These are phyloP conservation scores for Lepraria neglecta DNA, from an alignment of 495 filamentous ascomycete species.

Conservation along the genomic window DNA sequence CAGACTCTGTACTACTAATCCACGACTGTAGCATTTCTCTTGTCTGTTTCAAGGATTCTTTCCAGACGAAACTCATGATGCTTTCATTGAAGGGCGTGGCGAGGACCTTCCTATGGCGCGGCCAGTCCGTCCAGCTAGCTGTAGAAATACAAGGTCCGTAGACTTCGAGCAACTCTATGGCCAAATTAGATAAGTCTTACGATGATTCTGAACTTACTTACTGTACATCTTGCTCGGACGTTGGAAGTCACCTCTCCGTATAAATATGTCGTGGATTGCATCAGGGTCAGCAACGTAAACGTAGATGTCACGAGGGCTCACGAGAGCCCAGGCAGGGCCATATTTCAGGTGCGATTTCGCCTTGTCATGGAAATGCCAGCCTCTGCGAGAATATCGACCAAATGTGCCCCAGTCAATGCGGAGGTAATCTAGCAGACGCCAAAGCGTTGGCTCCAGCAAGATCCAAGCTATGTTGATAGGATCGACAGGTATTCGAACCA, in stretches of 20 bases:
- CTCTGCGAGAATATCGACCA: slow-evolving; percentile 1
- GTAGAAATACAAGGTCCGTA: slow-evolving; percentile 9
- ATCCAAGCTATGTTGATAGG: not conserved
- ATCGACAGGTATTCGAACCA: not conserved
- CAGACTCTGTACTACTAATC: slow-evolving; percentile 22
- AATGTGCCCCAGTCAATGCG: not conserved
- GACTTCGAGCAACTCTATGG: not conserved
- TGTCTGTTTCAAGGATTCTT: slow-evolving; percentile 36
- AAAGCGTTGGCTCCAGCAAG: not conserved
- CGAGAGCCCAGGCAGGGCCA: not conserved
- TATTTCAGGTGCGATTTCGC: not conserved
- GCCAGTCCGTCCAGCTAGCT: slow-evolving; percentile 32
- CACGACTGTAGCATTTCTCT: slow-evolving; percentile 37
- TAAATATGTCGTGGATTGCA: not conserved
- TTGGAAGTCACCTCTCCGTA: not conserved
- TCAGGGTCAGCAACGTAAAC: slow-evolving; percentile 6
- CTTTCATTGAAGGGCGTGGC: slow-evolving; percentile 41
- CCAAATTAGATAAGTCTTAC: not conserved
- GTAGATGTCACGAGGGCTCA: not conserved
- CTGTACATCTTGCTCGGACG: not conserved
- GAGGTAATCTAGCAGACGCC: not conserved
- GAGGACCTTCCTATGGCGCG: slow-evolving; percentile 37
- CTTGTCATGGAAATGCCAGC: not conserved
- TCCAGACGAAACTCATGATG: slow-evolving; percentile 40
- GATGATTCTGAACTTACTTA: not conserved